phyloP scores from a whole-genome alignment of 352 stramenopile species.

The Pythium aristosporum region DNA sequence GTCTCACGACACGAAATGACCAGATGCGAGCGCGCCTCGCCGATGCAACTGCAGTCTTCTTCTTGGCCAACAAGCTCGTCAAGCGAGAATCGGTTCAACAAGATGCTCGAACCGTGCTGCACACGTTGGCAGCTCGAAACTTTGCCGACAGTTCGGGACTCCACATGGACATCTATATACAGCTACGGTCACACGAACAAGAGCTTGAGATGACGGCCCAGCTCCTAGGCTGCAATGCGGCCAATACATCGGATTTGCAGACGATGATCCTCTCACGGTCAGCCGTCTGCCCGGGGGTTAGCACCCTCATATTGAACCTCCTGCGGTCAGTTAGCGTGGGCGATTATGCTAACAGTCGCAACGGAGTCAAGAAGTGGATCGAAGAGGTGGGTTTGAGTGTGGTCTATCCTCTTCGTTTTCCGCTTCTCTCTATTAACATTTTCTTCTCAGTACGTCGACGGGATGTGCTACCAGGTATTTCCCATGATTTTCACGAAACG shows the following conservation, averaged over 20 bases:
- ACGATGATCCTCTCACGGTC: constrained; percentile 58
- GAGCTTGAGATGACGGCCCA: constrained; percentile 48
- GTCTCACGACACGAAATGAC: constrained; percentile 43
- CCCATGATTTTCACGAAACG: constrained; percentile 57
- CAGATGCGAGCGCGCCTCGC: constrained; percentile 47
- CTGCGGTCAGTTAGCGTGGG: constrained; percentile 45
- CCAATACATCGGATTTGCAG: constrained; percentile 42
- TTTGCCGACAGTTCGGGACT: constrained; percentile 49
- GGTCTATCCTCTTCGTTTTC: background rate
- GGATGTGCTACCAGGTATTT: constrained; percentile 70
- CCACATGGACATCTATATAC: constrained; percentile 54
- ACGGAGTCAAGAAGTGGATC: constrained; percentile 48
- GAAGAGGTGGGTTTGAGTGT: constrained; percentile 42
- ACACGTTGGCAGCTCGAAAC: constrained; percentile 60
- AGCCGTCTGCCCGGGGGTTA: constrained; percentile 53
- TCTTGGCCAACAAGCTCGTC: constrained; percentile 47
- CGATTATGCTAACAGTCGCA: constrained; percentile 39
- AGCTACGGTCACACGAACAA: constrained; percentile 46
- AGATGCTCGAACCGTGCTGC: constrained; percentile 53
- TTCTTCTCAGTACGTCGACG: constrained; percentile 53
- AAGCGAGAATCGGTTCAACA: constrained; percentile 34
- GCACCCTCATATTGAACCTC: constrained; percentile 68
- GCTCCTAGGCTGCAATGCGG: constrained; percentile 47
- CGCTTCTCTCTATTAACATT: background rate
- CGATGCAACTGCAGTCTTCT: constrained; percentile 57